These are phyloP conservation scores for Eucalyptus cloeziana DNA, from an alignment of 345 rosid species.

Conservation along the genomic window DNA sequence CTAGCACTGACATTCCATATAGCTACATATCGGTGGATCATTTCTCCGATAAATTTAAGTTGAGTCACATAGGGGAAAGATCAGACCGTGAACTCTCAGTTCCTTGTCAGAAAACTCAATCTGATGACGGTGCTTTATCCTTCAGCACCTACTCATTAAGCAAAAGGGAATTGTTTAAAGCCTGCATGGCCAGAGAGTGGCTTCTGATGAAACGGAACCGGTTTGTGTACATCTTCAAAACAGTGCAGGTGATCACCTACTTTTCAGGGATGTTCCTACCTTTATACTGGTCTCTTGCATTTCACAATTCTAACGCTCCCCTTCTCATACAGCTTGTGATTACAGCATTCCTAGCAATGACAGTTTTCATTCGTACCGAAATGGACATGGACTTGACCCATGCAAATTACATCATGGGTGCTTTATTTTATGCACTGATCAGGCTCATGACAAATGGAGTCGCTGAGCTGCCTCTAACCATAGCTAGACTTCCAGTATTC, in stretches of 20 bases:
- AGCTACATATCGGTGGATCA: slow-evolving; percentile 24
- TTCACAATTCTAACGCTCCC: not conserved
- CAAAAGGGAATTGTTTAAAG: slow-evolving; percentile 38
- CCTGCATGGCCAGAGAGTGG: slow-evolving; percentile 44
- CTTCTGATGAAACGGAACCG: slow-evolving; percentile 56
- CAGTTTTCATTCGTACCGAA: slow-evolving; percentile 25
- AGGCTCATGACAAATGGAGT: slow-evolving; percentile 35
- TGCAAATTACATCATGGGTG: slow-evolving; percentile 39
- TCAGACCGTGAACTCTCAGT: slow-evolving; percentile 15
- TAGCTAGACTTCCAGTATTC: slow-evolving; percentile 41
- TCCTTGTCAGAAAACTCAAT: slow-evolving; percentile 17
- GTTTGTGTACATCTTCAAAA: slow-evolving; percentile 40
- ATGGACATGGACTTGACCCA: slow-evolving; percentile 30
- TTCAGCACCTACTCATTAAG: slow-evolving; percentile 25
- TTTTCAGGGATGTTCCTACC: not conserved
- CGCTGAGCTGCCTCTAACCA: slow-evolving; percentile 37
- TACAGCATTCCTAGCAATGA: slow-evolving; percentile 41
- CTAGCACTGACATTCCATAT: slow-evolving; percentile 7
- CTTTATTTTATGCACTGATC: slow-evolving; percentile 31
- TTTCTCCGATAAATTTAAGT: slow-evolving; percentile 22
- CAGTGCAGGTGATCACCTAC: slow-evolving; percentile 21
- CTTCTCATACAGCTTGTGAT: slow-evolving; percentile 27
- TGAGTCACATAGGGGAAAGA: slow-evolving; percentile 12
- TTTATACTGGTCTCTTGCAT: not conserved
- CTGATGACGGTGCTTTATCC: slow-evolving; percentile 27